Conservation (phyloP, 1,139 yeast species). For the Kodamaea derodonti region DNA sequence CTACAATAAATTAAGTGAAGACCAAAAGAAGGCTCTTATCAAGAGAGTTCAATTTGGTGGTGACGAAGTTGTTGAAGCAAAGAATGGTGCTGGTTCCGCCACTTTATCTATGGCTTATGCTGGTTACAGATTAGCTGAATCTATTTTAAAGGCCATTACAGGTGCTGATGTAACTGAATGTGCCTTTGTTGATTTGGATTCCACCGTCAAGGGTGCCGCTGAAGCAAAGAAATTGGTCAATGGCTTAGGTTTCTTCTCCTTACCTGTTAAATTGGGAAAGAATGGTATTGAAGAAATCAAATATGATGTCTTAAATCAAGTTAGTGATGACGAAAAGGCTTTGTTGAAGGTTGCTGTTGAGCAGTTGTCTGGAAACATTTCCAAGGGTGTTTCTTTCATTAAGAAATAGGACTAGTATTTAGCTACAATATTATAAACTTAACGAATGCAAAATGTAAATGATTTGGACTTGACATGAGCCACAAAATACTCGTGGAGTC, state of each 20-base stretch:
- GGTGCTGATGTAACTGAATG: conserved; percentile 59
- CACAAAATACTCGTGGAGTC: too few species aligned
- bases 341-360: conserved; percentile 79
- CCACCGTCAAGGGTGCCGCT: conserved; percentile 52
- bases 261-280: conserved; percentile 85
- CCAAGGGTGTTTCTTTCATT: conserved; percentile 17
- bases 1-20: conserved; percentile 20
- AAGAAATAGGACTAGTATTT: conserved; percentile 20
- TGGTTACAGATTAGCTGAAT: conserved; percentile 89
- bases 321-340: conserved; percentile 62
- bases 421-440: too few species aligned
- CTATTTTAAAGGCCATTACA: conserved; percentile 76
- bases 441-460: too few species aligned
- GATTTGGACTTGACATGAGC: too few species aligned
- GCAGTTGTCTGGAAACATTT: conserved; percentile 66
- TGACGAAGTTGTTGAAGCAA: conserved; percentile 98
- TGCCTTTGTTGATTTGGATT: conserved; percentile 54
- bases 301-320: conserved; percentile 47
- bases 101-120: conserved; percentile 99
- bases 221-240: conserved; percentile 74
- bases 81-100: conserved; percentile 98
- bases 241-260: conserved; percentile 90
- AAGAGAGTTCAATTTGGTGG: conserved; percentile 98
- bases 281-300: conserved; percentile 75
- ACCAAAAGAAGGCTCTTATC: conserved; percentile 55